Evolutionary conservation across 2,329 filamentous ascomycete species (phyloP).

Genomic region (Colletotrichum karsti): DNA sequence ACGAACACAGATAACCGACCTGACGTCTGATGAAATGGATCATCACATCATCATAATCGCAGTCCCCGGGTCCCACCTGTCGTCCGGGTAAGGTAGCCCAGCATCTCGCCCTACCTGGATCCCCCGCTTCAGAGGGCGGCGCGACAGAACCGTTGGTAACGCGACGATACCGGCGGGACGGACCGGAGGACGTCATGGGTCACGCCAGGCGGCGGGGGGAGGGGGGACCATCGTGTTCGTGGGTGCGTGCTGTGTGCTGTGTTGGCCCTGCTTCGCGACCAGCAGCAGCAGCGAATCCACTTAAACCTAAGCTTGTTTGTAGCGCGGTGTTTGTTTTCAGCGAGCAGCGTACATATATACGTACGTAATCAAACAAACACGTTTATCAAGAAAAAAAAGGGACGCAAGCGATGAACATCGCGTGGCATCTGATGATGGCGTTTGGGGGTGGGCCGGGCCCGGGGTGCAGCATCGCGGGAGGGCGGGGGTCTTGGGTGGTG

Average conservation of each 20-base stretch:
- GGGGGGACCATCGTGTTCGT: too few relatives aligned
- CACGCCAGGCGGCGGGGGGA: slow-evolving; percentile 8
- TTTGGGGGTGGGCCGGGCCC: not conserved
- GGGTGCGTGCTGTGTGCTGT: too few relatives aligned
- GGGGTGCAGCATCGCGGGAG: not conserved
- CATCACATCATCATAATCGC: too few relatives aligned
- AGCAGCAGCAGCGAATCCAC: too few relatives aligned
- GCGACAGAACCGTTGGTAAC: not conserved
- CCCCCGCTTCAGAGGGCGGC: not conserved
- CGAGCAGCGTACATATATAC: too few relatives aligned
- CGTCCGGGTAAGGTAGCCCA: too few relatives aligned
- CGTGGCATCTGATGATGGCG: slow-evolving; percentile 4
- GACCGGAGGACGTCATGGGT: slow-evolving; percentile 18
- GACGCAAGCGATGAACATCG: too few relatives aligned
- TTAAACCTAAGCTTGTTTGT: not conserved
- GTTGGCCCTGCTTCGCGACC: too few relatives aligned
- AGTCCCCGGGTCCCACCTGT: too few relatives aligned
- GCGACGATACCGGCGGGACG: slow-evolving; percentile 5
- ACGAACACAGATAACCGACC: not conserved
- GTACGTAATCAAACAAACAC: too few relatives aligned
- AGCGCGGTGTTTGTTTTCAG: not conserved
- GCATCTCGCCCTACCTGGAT: not conserved
- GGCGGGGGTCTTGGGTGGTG: not conserved
- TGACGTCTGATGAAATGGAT: too few relatives aligned
- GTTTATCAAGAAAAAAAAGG: too few relatives aligned